Conservation (phyloP, 495 filamentous ascomycete genomes). For the Podospora pseudocomata region DNA sequence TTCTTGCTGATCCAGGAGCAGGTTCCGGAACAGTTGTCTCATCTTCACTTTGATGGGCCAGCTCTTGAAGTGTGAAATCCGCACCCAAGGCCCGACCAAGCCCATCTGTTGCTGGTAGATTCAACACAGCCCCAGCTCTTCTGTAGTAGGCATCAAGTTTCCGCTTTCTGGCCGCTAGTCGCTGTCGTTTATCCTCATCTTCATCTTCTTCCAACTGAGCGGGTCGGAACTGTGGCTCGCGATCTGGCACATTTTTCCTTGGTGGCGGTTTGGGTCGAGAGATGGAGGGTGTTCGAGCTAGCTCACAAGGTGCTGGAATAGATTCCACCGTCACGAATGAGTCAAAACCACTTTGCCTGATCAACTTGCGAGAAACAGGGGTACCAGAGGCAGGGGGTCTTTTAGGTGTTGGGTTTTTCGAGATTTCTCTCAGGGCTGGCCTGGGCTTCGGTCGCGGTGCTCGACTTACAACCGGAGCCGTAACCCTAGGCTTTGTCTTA, state of each 20-base stretch:
- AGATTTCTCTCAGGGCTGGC: constrained; percentile 32
- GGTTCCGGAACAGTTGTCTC: constrained; percentile 12
- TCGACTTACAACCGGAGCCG: constrained; percentile 24
- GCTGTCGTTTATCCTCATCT: constrained; percentile 25
- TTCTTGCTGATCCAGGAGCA: constrained; percentile 30
- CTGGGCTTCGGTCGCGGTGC: constrained; percentile 14
- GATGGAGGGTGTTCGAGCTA: constrained; percentile 1
- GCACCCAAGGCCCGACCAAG: constrained; percentile 30
- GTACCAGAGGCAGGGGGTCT: constrained; percentile 9
- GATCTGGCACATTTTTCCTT: constrained; percentile 7
- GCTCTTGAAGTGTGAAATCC: constrained; percentile 3
- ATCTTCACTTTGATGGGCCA: background rate
- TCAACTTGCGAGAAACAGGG: constrained; percentile 25
- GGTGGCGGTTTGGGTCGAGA: background rate
- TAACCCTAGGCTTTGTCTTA: constrained; percentile 50
- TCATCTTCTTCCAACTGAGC: constrained; percentile 50
- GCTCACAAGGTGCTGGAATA: background rate
- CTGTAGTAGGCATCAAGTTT: constrained; percentile 47
- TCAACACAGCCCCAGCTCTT: constrained; percentile 34
- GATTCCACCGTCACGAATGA: constrained; percentile 29
- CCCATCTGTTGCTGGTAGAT: constrained; percentile 19
- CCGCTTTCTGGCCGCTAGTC: constrained; percentile 42
- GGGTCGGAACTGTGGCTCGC: constrained; percentile 25
- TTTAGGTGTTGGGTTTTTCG: constrained; percentile 27
- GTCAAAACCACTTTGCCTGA: constrained; percentile 36